Conservation (phyloP, 106 monocot genomes). For the Hemerocallis citrina region DNA sequence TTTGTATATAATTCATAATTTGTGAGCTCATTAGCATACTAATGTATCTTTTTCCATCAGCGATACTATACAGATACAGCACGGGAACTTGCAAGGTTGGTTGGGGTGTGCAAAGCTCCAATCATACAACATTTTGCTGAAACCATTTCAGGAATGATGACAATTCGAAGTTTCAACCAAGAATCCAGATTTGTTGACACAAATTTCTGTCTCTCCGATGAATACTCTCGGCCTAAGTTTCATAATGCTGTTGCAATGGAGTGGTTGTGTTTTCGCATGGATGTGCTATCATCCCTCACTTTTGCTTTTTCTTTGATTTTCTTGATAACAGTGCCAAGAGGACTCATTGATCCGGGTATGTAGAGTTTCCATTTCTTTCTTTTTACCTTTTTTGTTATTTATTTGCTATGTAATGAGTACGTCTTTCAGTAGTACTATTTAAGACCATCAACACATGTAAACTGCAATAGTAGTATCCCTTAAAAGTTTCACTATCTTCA, state of each 20-base stretch:
- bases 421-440: no score
- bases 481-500: no score
- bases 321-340: slow-evolving; percentile 49
- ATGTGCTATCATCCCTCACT: slow-evolving; percentile 51
- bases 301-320: slow-evolving; percentile 73
- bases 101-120: slow-evolving; percentile 69
- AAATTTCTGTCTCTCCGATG: slow-evolving; percentile 46
- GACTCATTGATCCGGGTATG: slow-evolving; percentile 62
- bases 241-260: slow-evolving; percentile 55
- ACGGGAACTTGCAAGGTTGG: slow-evolving; percentile 57
- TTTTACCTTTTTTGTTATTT: no score
- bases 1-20: background rate
- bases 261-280: slow-evolving; percentile 62
- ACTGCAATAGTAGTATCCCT: no score
- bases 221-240: slow-evolving; percentile 54
- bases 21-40: no score
- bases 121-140: slow-evolving; percentile 86
- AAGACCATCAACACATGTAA: no score
- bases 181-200: slow-evolving; percentile 36
- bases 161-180: slow-evolving; percentile 67
- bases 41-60: no score
- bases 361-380: no score
- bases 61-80: slow-evolving; percentile 66
- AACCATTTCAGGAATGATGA: slow-evolving; percentile 55
- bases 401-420: no score